Evolutionary conservation across 306 rosid species (phyloP).

Genomic region (Sesbania bispinosa): DNA sequence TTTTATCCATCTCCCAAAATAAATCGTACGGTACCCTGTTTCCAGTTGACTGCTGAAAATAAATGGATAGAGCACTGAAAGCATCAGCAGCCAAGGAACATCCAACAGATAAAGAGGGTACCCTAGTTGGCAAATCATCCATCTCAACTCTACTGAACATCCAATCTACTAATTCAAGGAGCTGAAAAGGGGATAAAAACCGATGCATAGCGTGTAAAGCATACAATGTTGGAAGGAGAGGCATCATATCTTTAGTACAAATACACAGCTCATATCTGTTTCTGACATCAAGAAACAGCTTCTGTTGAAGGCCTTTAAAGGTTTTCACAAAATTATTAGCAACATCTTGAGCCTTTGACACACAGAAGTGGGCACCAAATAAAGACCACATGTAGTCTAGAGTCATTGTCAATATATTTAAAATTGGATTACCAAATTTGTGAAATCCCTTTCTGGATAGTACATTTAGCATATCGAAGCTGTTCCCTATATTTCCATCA

Average conservation of each 20-base stretch:
- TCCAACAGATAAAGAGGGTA: slow-evolving; percentile 52
- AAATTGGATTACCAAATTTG: slow-evolving; percentile 43
- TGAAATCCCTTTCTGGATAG: slow-evolving; percentile 45
- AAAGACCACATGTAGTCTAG: slow-evolving; percentile 51
- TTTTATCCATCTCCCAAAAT: slow-evolving; percentile 58
- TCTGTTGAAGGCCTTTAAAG: slow-evolving; percentile 45
- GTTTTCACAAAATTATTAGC: slow-evolving; percentile 39
- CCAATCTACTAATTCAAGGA: slow-evolving; percentile 82
- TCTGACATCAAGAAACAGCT: slow-evolving; percentile 48
- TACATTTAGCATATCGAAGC: slow-evolving; percentile 34
- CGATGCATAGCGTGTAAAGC: slow-evolving; percentile 49
- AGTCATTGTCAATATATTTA: slow-evolving; percentile 57
- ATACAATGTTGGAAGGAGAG: slow-evolving; percentile 43
- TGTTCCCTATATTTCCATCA: slow-evolving; percentile 26
- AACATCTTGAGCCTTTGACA: slow-evolving; percentile 32
- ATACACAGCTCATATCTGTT: slow-evolving; percentile 45
- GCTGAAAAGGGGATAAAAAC: slow-evolving; percentile 70
- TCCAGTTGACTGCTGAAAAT: slow-evolving; percentile 48
- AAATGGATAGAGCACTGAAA: slow-evolving; percentile 53
- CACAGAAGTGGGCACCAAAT: slow-evolving; percentile 32
- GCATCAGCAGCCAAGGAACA: slow-evolving; percentile 72
- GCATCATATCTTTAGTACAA: slow-evolving; percentile 34
- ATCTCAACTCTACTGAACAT: slow-evolving; percentile 46
- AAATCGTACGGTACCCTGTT: slow-evolving; percentile 48
- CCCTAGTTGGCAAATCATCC: slow-evolving; percentile 36